phyloP scores from a whole-genome alignment of 2,329 filamentous ascomycete species.

The Phoma sp. region DNA sequence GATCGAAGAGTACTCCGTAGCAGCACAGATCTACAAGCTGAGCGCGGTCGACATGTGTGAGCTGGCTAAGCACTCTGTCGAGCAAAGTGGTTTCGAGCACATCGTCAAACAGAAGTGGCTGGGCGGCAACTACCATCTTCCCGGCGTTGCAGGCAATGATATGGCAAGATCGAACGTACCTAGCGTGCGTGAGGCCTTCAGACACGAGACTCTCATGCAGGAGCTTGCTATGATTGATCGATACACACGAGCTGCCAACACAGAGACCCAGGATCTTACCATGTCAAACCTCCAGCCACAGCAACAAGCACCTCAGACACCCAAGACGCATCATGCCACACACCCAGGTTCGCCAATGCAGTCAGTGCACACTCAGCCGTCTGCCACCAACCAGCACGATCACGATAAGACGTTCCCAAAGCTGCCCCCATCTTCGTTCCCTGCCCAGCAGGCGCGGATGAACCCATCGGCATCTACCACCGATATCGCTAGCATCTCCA shows the following conservation, averaged over 20 bases:
- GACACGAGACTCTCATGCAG: conserved; percentile 83
- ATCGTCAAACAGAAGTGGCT: conserved; percentile 92
- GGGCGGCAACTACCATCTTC: conserved; percentile 76
- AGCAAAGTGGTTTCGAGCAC: conserved; percentile 92
- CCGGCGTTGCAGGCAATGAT: conserved; percentile 84
- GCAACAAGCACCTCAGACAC: conserved; percentile 34
- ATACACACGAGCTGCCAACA: conserved; percentile 51
- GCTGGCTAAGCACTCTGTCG: conserved; percentile 92
- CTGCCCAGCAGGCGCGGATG: conserved; percentile 48
- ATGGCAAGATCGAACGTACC: conserved; percentile 98
- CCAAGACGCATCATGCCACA: conserved; percentile 39
- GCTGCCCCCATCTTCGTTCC: conserved; percentile 38
- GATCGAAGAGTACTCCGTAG: conserved; percentile 97
- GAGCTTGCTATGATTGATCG: conserved; percentile 76
- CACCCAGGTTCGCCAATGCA: conserved; percentile 49
- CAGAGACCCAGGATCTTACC: conserved; percentile 42
- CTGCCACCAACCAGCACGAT: conserved; percentile 46
- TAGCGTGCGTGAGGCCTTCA: conserved; percentile 87
- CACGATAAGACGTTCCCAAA: conserved; percentile 38
- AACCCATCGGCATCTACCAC: conserved; percentile 34
- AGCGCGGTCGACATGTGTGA: conserved; percentile 99
- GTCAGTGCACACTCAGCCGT: conserved; percentile 53
- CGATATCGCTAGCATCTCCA: conserved; percentile 25
- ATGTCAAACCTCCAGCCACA: conserved; percentile 44
- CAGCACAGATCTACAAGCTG: conserved; percentile 97